A percentile compares a stretch with the other conserved stretches of the same genome.
Evolutionary conservation across 371 early-diverging fungal genomes (phyloP).

Genomic region (Rhizopus arrhizus): DNA sequence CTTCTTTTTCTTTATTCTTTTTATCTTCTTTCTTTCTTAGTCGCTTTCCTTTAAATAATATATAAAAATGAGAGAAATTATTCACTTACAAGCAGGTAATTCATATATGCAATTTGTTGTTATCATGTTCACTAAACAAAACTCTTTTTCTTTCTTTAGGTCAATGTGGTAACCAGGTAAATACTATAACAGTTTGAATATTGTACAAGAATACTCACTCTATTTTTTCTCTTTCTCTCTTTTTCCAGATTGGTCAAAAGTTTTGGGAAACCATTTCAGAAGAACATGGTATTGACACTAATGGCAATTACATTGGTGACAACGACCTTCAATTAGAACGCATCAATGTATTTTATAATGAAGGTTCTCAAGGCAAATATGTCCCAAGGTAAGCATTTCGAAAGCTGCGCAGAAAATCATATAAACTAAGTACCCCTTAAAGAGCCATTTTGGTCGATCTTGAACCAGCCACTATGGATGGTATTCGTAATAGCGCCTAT

Average conservation of each 20-base stretch:
- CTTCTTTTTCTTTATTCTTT: background rate
- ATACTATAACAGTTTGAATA: background rate
- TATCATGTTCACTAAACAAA: too few species aligned
- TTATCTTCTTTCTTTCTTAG: background rate
- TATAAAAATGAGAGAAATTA: constrained; percentile 95
- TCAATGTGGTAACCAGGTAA: constrained; percentile 90
- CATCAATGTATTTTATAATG: constrained; percentile 98
- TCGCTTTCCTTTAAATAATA: constrained; percentile 3
- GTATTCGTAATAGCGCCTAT: constrained; percentile 78
- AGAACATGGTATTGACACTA: constrained; percentile 89
- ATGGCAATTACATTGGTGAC: constrained; percentile 81
- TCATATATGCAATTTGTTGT: background rate
- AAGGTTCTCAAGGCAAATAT: constrained; percentile 82
- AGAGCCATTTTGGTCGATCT: constrained; percentile 92
- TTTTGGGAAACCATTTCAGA: constrained; percentile 94
- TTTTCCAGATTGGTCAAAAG: constrained; percentile 73
- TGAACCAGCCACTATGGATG: constrained; percentile 99
- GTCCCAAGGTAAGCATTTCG: constrained; percentile 63
- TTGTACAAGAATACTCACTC: background rate
- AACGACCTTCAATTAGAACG: constrained; percentile 95
- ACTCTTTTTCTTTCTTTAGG: constrained; percentile 39
- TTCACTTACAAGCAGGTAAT: constrained; percentile 96
- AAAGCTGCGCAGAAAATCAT: constrained; percentile 45
- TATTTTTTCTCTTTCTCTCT: background rate
- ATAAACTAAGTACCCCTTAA: constrained; percentile 19